Evolutionary conservation across 192 early-diverging fungal genomes (phyloP).

Genomic region (Backusella sp.): DNA sequence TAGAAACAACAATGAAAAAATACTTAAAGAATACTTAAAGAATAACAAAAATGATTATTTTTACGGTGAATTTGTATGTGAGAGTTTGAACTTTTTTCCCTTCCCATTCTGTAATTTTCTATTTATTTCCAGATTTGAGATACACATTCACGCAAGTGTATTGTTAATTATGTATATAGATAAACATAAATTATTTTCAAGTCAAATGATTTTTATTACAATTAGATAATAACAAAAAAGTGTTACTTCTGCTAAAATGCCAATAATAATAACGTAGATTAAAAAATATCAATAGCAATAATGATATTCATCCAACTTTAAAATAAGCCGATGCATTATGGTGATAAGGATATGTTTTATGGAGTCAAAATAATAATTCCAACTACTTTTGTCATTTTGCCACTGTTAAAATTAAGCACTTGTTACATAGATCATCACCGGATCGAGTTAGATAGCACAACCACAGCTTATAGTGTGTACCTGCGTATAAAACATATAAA

Average conservation of each 20-base stretch:
- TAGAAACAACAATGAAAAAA: background rate
- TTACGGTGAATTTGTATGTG: background rate
- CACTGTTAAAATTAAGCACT: background rate
- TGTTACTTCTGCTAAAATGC: background rate
- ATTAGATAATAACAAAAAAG: background rate
- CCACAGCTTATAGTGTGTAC: too few species aligned
- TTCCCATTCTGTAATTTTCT: background rate
- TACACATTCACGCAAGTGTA: background rate
- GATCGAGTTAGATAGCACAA: background rate
- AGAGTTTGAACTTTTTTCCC: background rate
- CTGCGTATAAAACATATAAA: background rate
- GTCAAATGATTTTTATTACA: background rate
- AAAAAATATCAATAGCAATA: background rate
- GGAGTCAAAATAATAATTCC: background rate
- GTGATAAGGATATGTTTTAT: background rate
- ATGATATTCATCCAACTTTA: background rate
- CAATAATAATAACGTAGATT: background rate
- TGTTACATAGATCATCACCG: background rate
- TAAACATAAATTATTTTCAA: background rate
- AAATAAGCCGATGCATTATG: background rate
- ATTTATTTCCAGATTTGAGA: background rate
- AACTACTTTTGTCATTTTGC: background rate
- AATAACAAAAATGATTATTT: background rate
- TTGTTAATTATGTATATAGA: background rate
- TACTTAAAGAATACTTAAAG: background rate